These are phyloP conservation scores for Phaeomoniella chlamydospora DNA, from an alignment of 2,329 filamentous ascomycete species.

Conservation along the genomic window DNA sequence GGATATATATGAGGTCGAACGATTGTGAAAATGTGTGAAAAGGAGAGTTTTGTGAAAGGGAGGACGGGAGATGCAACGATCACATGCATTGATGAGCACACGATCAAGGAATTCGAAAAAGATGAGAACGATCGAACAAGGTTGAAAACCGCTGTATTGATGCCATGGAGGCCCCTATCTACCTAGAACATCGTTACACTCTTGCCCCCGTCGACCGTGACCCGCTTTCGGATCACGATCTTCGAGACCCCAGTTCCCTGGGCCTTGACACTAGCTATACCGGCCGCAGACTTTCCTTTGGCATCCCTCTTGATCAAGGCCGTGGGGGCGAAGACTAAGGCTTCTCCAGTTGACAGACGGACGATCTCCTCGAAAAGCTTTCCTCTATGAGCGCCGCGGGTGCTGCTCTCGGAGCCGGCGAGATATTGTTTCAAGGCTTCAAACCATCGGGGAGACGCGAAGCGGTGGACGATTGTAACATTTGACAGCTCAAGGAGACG, in stretches of 20 bases:
- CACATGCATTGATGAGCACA: too few species aligned
- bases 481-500: slow-evolving; percentile 57
- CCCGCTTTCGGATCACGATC: not conserved
- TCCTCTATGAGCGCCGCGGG: slow-evolving; percentile 3
- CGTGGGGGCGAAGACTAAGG: slow-evolving; percentile 32
- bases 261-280: not conserved
- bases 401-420: slow-evolving; percentile 18
- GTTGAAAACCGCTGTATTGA: too few species aligned
- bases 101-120: too few species aligned
- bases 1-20: too few species aligned
- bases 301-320: slow-evolving; percentile 21
- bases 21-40: too few species aligned
- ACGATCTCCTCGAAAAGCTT: slow-evolving; percentile 32
- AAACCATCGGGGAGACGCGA: slow-evolving; percentile 53
- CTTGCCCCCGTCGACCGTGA: not conserved
- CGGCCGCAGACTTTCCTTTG: not conserved
- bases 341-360: slow-evolving; percentile 31
- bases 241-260: not conserved
- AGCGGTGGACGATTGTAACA: slow-evolving; percentile 58
- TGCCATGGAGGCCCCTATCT: too few species aligned
- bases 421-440: slow-evolving; percentile 30
- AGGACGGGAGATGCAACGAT: too few species aligned
- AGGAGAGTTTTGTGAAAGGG: too few species aligned
- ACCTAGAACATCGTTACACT: too few species aligned
- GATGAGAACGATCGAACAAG: too few species aligned